phyloP scores from a whole-genome alignment of 2,329 filamentous ascomycete genomes.

The Beauveria bassiana region DNA sequence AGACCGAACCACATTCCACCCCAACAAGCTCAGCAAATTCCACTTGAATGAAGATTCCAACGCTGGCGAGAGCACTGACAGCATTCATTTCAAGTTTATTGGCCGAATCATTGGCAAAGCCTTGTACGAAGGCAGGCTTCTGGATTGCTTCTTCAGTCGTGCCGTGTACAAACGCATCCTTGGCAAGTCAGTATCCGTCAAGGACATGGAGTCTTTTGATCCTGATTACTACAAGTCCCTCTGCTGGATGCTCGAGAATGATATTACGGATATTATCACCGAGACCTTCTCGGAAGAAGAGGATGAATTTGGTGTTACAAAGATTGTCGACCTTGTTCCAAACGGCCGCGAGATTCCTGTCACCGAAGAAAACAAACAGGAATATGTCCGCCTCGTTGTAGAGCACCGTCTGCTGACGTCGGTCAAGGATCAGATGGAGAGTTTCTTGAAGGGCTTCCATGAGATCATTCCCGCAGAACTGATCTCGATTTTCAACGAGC shows the following conservation, averaged over 20 bases:
- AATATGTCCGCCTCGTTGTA: conserved; percentile 90
- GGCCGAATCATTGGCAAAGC: conserved; percentile 97
- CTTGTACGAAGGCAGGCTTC: conserved; percentile 86
- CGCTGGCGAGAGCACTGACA: conserved; percentile 87
- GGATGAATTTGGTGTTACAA: conserved; percentile 85
- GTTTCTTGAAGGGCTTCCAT: conserved; percentile 93
- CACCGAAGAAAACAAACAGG: conserved; percentile 96
- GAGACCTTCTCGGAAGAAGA: conserved; percentile 94
- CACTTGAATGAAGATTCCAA: conserved; percentile 6
- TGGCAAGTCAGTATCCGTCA: conserved; percentile 89
- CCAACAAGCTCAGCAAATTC: conserved; percentile 70
- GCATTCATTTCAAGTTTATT: conserved; percentile 99
- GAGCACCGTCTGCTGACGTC: conserved; percentile 89
- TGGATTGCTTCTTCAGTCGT: conserved; percentile 98
- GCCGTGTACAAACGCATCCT: conserved; percentile 98
- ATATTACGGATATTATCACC: conserved; percentile 95
- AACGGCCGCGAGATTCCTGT: conserved; percentile 88
- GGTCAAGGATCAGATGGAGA: conserved; percentile 87
- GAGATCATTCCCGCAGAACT: conserved; percentile 94
- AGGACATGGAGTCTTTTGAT: conserved; percentile 98
- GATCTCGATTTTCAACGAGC: conserved; percentile 96
- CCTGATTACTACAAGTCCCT: conserved; percentile 98
- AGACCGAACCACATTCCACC: conserved; percentile 96
- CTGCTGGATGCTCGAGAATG: conserved; percentile 96
- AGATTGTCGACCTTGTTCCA: conserved; percentile 76